Conservation (phyloP, 2,329 filamentous ascomycete species). For the Sclerotinia minor region DNA sequence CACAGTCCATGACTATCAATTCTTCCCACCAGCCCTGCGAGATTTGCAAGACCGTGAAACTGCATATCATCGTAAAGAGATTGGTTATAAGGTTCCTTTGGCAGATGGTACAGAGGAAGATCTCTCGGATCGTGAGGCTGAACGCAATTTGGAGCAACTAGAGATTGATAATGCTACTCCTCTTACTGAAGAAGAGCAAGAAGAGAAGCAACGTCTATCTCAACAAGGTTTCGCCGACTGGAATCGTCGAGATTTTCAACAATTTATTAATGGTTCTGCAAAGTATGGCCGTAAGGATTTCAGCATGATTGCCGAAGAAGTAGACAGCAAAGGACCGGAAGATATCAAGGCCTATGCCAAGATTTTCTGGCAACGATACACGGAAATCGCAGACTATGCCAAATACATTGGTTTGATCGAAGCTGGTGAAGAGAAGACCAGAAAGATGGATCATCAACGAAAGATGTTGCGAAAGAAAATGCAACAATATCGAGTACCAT, state of each 20-base stretch:
- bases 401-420: slow-evolving; percentile 91
- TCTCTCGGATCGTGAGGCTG: slow-evolving; percentile 79
- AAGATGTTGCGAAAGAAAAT: slow-evolving; percentile 95
- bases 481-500: slow-evolving; percentile 90
- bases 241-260: slow-evolving; percentile 97
- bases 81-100: slow-evolving; percentile 91
- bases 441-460: slow-evolving; percentile 86
- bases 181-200: slow-evolving; percentile 84
- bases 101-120: slow-evolving; percentile 85
- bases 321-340: slow-evolving; percentile 82
- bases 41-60: slow-evolving; percentile 97
- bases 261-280: slow-evolving; percentile 93
- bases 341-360: slow-evolving; percentile 92
- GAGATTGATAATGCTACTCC: slow-evolving; percentile 91
- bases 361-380: slow-evolving; percentile 95
- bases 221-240: slow-evolving; percentile 87
- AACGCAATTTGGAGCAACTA: slow-evolving; percentile 82
- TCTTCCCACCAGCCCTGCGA: slow-evolving; percentile 80
- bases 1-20: slow-evolving; percentile 92
- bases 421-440: slow-evolving; percentile 84
- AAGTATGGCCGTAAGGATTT: slow-evolving; percentile 89
- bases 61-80: slow-evolving; percentile 92
- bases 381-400: slow-evolving; percentile 82
- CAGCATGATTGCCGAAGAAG: slow-evolving; percentile 79
- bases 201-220: slow-evolving; percentile 80